phyloP scores from a whole-genome alignment of 495 filamentous ascomycete genomes.

The Neurospora sp. region DNA sequence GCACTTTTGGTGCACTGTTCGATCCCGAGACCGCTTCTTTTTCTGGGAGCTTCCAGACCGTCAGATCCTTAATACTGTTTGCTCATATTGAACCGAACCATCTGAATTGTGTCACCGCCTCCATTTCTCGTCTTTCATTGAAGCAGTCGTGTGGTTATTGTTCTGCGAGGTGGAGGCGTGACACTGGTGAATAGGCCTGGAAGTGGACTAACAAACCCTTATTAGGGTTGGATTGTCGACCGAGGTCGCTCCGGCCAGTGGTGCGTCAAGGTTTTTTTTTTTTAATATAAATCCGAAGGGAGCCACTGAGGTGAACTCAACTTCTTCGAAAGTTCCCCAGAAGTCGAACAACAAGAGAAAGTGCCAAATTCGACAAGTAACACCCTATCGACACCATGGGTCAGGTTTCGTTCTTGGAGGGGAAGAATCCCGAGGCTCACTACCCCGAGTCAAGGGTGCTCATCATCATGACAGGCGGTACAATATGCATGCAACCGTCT shows the following conservation, averaged over 20 bases:
- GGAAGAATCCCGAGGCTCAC: conserved; percentile 16
- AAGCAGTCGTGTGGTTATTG: not conserved
- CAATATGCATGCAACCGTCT: conserved; percentile 84
- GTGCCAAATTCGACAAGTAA: not conserved
- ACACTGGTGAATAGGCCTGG: not conserved
- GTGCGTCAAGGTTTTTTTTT: not conserved
- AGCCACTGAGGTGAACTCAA: not conserved
- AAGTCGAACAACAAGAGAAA: not conserved
- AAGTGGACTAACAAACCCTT: not conserved
- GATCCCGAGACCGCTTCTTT: not conserved
- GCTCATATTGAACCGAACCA: not conserved
- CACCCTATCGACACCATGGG: conserved; percentile 13
- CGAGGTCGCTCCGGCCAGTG: not conserved
- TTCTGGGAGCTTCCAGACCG: not conserved
- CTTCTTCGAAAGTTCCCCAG: not conserved
- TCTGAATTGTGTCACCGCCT: not conserved
- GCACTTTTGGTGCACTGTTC: not conserved
- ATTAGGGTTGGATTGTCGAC: not conserved
- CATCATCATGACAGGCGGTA: conserved; percentile 90
- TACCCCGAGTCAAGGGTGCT: conserved; percentile 69
- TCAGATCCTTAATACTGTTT: not conserved
- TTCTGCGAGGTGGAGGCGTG: not conserved
- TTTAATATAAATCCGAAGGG: not conserved
- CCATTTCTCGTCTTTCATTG: not conserved
- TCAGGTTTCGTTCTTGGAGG: conserved; percentile 13